Base-by-base conservation (phyloP, 768 basidiomycete genomes). In the Phaeolepiota aurea region DNA sequence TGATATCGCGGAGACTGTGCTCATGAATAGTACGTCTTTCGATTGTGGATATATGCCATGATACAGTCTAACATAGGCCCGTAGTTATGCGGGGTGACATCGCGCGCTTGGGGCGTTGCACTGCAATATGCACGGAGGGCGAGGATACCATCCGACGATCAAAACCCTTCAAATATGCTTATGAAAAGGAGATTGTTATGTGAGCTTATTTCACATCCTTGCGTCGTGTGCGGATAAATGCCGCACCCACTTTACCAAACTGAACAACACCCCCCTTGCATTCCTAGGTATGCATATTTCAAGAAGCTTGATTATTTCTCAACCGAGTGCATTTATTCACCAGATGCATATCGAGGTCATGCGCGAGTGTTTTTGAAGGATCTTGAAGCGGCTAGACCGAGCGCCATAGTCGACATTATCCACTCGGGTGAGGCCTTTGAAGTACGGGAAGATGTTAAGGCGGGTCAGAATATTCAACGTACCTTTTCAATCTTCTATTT, bases 131-230 rank as follows among this genome's bases (percentile, higher is more conserved):
- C 44, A 99, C 96, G 0, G 82, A 91, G 57, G 91, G 91, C 30
- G 94, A 96, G 57, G 91, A 96, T 53, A 93, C 91, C 1, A 97
- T 98, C 58, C 89, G 82, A 58, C 77, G 96, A 42, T 92, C 88
- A 37, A 99, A 99, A 63, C 96, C 96, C n/a, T 98, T 99, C 74
- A 98, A 97, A 58, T 99, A 98, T 55, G 85, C 91, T 0, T 98
- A 98, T 53, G 96, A 99, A 67, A 99, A 99, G 64, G 96, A 99
- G 65, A 98, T 99, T 21, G 96, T 99, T 47, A 98, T 99, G 96
- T 90, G 49, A 47, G 76, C 61, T 28, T 3, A 19, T 32, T n/a
- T 22, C 32, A 31, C 14, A 10, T 14, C 14, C 28, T 31, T 31
- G 28, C n/a, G 25, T 28, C 25, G n/a, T 28, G 25, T 28, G 7